Evolutionary conservation across 2,329 filamentous ascomycete genomes (phyloP).

Genomic region (Neoascochyta sp.): DNA sequence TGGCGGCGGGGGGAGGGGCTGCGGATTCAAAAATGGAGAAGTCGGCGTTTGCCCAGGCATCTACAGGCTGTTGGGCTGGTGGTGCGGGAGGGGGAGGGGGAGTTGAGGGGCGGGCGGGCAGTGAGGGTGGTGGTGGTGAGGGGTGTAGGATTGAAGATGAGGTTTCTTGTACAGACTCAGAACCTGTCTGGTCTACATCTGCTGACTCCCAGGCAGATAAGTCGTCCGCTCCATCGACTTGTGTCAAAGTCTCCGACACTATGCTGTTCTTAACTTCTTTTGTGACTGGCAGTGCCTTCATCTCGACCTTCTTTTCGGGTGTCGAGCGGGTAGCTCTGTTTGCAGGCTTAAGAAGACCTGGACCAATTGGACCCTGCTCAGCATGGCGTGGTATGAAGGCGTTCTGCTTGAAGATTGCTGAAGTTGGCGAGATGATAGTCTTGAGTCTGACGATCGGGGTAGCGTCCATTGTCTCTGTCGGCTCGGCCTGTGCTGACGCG

Average conservation of each 20-base stretch:
- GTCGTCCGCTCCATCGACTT: neutral
- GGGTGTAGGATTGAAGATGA: no score
- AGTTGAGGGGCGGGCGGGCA: slow-evolving; percentile 5
- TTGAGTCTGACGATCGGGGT: slow-evolving; percentile 31
- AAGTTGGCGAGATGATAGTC: slow-evolving; percentile 33
- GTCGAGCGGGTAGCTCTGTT: slow-evolving; percentile 10
- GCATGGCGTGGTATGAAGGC: slow-evolving; percentile 23
- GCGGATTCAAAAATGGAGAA: slow-evolving; percentile 33
- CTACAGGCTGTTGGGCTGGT: slow-evolving; percentile 5
- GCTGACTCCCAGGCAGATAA: no score
- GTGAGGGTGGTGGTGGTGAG: neutral
- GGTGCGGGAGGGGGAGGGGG: slow-evolving; percentile 4
- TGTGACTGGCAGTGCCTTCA: no score
- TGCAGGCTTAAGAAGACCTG: slow-evolving; percentile 24
- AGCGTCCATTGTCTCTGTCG: slow-evolving; percentile 21
- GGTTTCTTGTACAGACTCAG: neutral
- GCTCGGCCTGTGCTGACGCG: slow-evolving; percentile 8
- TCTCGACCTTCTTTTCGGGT: slow-evolving; percentile 9
- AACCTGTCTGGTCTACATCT: no score
- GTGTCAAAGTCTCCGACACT: no score
- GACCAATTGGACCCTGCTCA: slow-evolving; percentile 30
- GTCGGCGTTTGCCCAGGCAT: slow-evolving; percentile 15
- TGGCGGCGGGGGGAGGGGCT: slow-evolving; percentile 2
- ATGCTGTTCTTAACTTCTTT: no score
- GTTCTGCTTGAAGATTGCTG: slow-evolving; percentile 28